phyloP scores from a whole-genome alignment of 192 early-diverging fungal genomes.

The Umbelopsis vinacea region DNA sequence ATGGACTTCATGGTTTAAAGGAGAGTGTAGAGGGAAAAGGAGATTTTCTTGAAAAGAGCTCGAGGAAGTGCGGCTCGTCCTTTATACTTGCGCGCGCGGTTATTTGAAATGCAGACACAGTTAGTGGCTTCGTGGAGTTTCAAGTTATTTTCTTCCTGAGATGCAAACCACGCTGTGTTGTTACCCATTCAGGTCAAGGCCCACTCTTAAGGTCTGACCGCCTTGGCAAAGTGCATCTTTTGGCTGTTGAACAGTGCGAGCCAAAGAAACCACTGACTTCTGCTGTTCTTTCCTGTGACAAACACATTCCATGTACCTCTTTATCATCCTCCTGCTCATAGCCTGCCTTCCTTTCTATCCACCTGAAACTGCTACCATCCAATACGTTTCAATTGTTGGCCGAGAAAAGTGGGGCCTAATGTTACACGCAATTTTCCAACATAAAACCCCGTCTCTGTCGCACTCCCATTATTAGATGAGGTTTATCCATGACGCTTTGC shows the following conservation, averaged over 20 bases:
- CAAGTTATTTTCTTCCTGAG: slow-evolving; percentile 7
- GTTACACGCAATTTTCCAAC: neutral
- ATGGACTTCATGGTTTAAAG: slow-evolving; percentile 31
- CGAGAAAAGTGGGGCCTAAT: neutral
- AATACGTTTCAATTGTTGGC: neutral
- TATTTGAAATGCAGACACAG: slow-evolving; percentile 15
- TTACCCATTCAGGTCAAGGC: neutral
- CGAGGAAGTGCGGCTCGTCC: neutral
- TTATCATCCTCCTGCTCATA: too few species aligned
- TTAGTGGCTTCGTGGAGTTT: slow-evolving; percentile 23
- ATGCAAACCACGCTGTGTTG: neutral
- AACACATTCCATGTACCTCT: too few species aligned
- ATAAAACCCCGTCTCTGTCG: neutral
- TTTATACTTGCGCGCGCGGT: slow-evolving; percentile 5
- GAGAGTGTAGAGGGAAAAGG: neutral
- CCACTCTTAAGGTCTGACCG: neutral
- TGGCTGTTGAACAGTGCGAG: neutral
- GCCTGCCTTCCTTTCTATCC: too few species aligned
- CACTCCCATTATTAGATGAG: neutral
- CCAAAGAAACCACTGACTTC: neutral
- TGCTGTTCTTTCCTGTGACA: too few species aligned
- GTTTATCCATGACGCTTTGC: neutral
- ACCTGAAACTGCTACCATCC: neutral
- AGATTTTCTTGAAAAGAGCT: neutral
- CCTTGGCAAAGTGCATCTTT: neutral